A percentile compares a stretch with the other conserved stretches of the same genome.
These are phyloP conservation scores for Sporothrix brasiliensis DNA, from an alignment of 2,329 filamentous ascomycete species.

Conservation along the genomic window DNA sequence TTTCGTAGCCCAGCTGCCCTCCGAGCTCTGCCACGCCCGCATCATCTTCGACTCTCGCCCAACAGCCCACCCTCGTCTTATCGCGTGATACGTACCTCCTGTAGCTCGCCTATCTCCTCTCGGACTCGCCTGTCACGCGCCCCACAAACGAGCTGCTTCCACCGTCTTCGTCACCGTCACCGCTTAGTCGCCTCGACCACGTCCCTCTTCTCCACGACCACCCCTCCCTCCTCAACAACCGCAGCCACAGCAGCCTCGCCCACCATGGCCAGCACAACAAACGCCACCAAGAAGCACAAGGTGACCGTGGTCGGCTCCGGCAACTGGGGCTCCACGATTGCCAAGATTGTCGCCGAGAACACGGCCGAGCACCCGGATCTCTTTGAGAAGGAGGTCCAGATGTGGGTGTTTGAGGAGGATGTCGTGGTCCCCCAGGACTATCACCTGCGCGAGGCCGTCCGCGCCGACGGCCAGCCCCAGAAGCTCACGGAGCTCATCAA, in stretches of 20 bases:
- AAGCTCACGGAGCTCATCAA: conserved; percentile 95
- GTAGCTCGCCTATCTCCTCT: not conserved
- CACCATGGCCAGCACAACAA: conserved; percentile 15
- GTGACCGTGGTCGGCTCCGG: conserved; percentile 93
- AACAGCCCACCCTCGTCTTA: conserved; percentile 1
- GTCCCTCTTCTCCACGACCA: not conserved
- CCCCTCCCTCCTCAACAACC: not conserved
- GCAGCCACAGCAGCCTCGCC: not conserved
- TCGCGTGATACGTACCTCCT: conserved; percentile 6
- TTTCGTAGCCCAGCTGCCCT: not conserved
- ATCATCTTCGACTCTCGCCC: not conserved
- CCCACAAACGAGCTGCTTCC: not conserved
- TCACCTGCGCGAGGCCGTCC: conserved; percentile 66
- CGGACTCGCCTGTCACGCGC: not conserved
- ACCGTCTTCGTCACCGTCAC: not conserved
- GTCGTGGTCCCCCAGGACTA: conserved; percentile 73
- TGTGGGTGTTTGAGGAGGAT: conserved; percentile 99
- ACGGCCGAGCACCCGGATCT: conserved; percentile 73
- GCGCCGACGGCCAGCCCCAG: conserved; percentile 66
- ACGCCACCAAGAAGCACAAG: conserved; percentile 71
- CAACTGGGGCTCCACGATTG: conserved; percentile 98
- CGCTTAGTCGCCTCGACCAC: conserved; percentile 2
- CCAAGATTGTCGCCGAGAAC: conserved; percentile 96
- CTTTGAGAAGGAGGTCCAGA: conserved; percentile 88
- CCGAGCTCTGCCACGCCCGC: conserved; percentile 18